Evolutionary conservation across 2,329 filamentous ascomycete genomes (phyloP).

Genomic region (Aspergillus quadricinctus): DNA sequence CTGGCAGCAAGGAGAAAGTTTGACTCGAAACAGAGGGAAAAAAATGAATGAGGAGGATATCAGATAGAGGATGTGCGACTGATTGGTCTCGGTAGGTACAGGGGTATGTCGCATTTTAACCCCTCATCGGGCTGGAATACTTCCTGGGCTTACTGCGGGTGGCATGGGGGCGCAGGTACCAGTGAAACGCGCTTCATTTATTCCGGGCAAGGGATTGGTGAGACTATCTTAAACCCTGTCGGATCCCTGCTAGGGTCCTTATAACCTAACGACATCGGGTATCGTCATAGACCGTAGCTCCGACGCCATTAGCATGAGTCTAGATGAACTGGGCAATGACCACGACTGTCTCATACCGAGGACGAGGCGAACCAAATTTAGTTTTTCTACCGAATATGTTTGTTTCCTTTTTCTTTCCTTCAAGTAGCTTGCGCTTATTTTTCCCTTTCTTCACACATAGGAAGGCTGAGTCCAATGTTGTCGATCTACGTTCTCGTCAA

Average conservation of each 20-base stretch:
- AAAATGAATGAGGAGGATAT: not conserved
- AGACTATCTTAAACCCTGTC: not conserved
- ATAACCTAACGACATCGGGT: not conserved
- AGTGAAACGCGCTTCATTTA: not conserved
- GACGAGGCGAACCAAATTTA: too few relatives aligned
- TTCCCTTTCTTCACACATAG: not conserved
- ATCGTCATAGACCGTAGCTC: not conserved
- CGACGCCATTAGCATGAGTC: too few relatives aligned
- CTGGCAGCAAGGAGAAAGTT: not conserved
- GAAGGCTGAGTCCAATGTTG: not conserved
- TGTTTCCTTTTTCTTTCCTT: too few relatives aligned
- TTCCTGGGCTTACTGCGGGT: not conserved
- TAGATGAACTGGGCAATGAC: not conserved
- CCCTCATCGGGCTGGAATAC: not conserved
- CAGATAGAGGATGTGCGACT: not conserved
- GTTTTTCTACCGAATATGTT: too few relatives aligned
- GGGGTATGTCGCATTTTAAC: not conserved
- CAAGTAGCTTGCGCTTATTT: too few relatives aligned
- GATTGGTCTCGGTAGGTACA: not conserved
- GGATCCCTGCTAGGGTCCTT: not conserved
- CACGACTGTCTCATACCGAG: not conserved
- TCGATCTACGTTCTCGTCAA: not conserved
- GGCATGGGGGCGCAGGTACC: not conserved
- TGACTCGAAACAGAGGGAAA: too few relatives aligned
- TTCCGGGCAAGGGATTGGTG: not conserved